phyloP scores from a whole-genome alignment of 2,329 filamentous ascomycete species.

The Neonectria punicea region DNA sequence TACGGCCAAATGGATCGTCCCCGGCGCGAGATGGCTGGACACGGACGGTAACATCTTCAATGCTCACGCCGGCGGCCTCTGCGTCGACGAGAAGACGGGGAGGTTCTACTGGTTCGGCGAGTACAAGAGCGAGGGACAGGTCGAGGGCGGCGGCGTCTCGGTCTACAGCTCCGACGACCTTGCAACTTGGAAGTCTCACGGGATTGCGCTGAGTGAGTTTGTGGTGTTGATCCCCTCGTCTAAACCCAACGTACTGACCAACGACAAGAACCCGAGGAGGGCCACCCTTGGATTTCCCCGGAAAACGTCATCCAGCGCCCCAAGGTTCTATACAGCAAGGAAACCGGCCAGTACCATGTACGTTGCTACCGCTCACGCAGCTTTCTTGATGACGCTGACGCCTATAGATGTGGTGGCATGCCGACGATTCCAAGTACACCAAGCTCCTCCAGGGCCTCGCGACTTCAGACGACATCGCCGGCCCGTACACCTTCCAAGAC shows the following conservation, averaged over 20 bases:
- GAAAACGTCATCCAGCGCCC: constrained; percentile 69
- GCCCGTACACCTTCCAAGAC: constrained; percentile 65
- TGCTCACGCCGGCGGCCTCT: constrained; percentile 69
- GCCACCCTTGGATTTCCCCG: constrained; percentile 64
- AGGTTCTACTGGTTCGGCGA: constrained; percentile 72
- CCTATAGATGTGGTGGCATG: constrained; percentile 68
- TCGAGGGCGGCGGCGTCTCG: constrained; percentile 68
- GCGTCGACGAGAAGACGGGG: constrained; percentile 60
- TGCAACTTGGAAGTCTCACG: constrained; percentile 67
- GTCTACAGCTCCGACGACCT: constrained; percentile 71
- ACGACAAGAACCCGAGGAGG: constrained; percentile 58
- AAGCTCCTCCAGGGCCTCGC: constrained; percentile 67
- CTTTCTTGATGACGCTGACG: not conserved
- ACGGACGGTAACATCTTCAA: constrained; percentile 70
- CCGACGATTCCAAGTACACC: constrained; percentile 67
- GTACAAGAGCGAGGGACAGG: constrained; percentile 67
- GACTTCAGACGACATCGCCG: constrained; percentile 60
- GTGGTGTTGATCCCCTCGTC: fast-evolving
- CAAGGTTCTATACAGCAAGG: constrained; percentile 69
- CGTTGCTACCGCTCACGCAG: constrained; percentile 5
- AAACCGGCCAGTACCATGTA: constrained; percentile 66
- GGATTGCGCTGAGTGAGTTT: constrained; percentile 62
- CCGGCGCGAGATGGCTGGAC: constrained; percentile 69
- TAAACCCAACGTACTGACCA: not conserved
- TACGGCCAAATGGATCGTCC: constrained; percentile 64